Evolutionary conservation across 2,329 filamentous ascomycete genomes (phyloP).

Genomic region (Hirsutella minnesotensis): DNA sequence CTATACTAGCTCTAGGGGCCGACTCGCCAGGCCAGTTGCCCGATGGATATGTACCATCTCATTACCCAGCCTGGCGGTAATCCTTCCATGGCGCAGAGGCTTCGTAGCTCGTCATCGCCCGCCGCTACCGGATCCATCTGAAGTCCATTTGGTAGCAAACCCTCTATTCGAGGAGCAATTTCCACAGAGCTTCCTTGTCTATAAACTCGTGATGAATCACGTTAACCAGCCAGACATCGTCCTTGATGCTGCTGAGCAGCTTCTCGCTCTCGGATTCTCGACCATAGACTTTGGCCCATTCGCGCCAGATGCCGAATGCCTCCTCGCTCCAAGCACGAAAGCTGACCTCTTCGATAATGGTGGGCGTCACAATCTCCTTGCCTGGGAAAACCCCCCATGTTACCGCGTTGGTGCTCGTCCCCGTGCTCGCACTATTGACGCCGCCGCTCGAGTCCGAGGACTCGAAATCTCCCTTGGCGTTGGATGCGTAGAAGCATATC

Average conservation of each 20-base stretch:
- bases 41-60: too few species aligned
- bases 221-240: conserved; percentile 81
- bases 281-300: conserved; percentile 88
- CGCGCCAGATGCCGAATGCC: conserved; percentile 87
- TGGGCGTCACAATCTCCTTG: conserved; percentile 92
- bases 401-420: conserved; percentile 71
- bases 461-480: conserved; percentile 64
- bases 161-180: conserved; percentile 42
- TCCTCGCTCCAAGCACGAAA: conserved; percentile 93
- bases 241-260: conserved; percentile 54
- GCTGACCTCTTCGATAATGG: conserved; percentile 90
- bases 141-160: too few species aligned
- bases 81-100: too few species aligned
- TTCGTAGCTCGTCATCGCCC: too few species aligned
- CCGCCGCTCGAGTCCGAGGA: conserved; percentile 47
- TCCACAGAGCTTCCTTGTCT: conserved; percentile 61
- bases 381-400: conserved; percentile 94
- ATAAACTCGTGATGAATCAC: conserved; percentile 73
- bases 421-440: conserved; percentile 18
- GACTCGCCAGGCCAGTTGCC: too few species aligned
- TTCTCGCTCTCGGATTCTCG: conserved; percentile 57
- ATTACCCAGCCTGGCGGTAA: too few species aligned
- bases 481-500: conserved; percentile 81
- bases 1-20: too few species aligned
- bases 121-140: too few species aligned